Evolutionary conservation across 495 filamentous ascomycete species (phyloP), one percentile per base, ranked within the genome.

Genomic region (Aspergillus sclerotiicarbonarius): DNA sequence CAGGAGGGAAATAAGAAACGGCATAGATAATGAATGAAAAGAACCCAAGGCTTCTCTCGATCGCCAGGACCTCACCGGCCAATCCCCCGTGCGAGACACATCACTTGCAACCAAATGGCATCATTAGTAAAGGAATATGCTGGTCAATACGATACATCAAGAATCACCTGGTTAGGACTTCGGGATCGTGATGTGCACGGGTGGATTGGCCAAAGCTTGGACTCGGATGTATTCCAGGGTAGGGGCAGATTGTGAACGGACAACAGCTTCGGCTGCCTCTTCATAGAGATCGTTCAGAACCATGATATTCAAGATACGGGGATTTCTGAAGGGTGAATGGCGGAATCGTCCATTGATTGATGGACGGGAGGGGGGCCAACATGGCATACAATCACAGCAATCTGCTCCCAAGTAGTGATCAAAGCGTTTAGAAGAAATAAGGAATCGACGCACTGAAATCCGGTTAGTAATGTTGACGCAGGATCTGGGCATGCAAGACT

Each of bases 391-490:
- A 25, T 49, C 44, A 46, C 49, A 37, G 25, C 13, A 15, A 29
- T 48, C 37, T 55, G 15, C 35, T 48, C 21, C 32, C 31, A 49
- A 44, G 13, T 48, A 29, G 15, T 31, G 30, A 45, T 32, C 12
- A 18, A n/a, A 32, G 19, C 20, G 31, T 63, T 35, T 65, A 78
- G 62, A 80, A 75, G 63, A 78, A 79, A 56, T 78, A 80, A 20
- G 77, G 77, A 61, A 80, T 77, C 6, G 76, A 70, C 6, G 75
- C 76, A 46, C 77, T 80, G 46, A 54, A n/a, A 29, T 20, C 9
- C 31, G 18, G 61, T 72, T 64, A 76, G 71, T 39, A 39, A 58
- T 33, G 44, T 44, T 12, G 29, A 48, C 47, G 4, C 13, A 21
- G 15, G 33, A n/a, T 6, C 35, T 12, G 20, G 20, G 32, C 19